phyloP scores from a whole-genome alignment of 164 flowering plant genomes.

The Magnolia changhungtana region DNA sequence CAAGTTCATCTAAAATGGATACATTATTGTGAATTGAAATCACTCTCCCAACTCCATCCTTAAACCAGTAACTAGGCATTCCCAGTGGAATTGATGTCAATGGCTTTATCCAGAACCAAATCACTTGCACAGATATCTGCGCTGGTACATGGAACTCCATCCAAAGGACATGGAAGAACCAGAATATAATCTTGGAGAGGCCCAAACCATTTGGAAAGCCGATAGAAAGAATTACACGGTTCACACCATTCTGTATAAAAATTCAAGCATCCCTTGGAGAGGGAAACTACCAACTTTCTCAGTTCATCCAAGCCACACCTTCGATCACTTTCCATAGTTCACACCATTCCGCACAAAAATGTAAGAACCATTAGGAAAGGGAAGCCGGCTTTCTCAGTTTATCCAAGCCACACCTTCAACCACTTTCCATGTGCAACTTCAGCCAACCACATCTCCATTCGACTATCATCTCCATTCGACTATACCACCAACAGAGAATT shows the following conservation, averaged over 20 bases:
- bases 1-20: not conserved
- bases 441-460: not conserved
- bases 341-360: not conserved
- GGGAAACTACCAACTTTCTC: not conserved
- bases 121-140: not conserved
- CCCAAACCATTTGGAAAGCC: not conserved
- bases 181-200: not conserved
- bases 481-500: not conserved
- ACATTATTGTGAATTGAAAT: not conserved
- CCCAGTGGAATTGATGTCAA: not conserved
- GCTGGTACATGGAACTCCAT: not conserved
- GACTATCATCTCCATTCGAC: not conserved
- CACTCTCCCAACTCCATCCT: not conserved
- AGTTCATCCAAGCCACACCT: not conserved
- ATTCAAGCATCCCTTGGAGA: not conserved
- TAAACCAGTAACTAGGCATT: not conserved
- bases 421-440: not conserved
- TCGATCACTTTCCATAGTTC: not conserved
- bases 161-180: not conserved
- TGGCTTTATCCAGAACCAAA: constrained; percentile 1
- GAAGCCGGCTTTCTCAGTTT: not conserved
- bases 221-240: not conserved
- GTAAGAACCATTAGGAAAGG: not conserved
- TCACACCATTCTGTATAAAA: not conserved
- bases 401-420: not conserved